Percentiles rank a stretch among this genome's conserved stretches.
phyloP scores from a whole-genome alignment of 345 rosid species.

The Citrus australasica region DNA sequence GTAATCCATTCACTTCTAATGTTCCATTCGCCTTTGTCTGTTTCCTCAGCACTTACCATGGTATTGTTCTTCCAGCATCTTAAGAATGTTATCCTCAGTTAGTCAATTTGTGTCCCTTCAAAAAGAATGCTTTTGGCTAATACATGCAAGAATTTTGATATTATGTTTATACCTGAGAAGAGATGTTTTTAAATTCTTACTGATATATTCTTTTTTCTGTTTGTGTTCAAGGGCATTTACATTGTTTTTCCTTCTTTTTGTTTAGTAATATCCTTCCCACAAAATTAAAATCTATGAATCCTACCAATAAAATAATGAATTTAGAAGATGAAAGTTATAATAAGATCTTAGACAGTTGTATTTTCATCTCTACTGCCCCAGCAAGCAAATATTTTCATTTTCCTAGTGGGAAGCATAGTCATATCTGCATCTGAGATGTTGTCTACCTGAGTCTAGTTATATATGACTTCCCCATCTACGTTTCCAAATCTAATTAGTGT shows the following conservation, averaged over 20 bases:
- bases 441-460: background rate
- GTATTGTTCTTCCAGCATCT: background rate
- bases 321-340: background rate
- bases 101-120: background rate
- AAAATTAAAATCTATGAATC: background rate
- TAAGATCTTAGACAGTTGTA: background rate
- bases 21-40: background rate
- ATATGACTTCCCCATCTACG: background rate
- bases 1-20: constrained; percentile 29
- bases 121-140: background rate
- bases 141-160: background rate
- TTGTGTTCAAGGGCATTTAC: background rate
- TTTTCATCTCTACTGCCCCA: background rate
- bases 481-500: background rate
- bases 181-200: background rate
- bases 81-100: background rate
- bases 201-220: background rate
- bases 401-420: background rate
- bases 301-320: background rate
- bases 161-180: background rate
- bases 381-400: background rate
- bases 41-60: background rate
- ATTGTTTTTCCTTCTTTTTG: background rate
- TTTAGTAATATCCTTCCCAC: background rate
- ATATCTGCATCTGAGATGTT: background rate